These are phyloP conservation scores for Chaetoceros tenuissimus DNA, from an alignment of 108 stramenopile genomes.

Conservation along the genomic window DNA sequence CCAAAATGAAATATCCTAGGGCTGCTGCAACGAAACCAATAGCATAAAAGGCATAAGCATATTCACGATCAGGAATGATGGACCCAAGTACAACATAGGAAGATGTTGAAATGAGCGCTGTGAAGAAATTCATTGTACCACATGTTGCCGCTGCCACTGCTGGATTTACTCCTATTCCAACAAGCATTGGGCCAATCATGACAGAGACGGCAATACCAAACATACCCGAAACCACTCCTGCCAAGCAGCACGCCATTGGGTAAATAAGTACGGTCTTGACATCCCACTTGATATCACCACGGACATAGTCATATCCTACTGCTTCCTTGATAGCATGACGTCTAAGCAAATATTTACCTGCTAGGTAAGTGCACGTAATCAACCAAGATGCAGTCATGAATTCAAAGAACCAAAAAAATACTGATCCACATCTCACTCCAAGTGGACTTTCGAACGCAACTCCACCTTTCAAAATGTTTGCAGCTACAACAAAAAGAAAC, in stretches of 20 bases:
- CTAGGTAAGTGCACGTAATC: conserved; percentile 60
- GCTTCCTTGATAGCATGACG: conserved; percentile 71
- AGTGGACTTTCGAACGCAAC: conserved; percentile 81
- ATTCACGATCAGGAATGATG: conserved; percentile 64
- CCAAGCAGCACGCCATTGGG: conserved; percentile 81
- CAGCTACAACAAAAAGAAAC: conserved; percentile 75
- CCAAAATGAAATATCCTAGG: conserved; percentile 84
- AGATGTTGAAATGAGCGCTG: conserved; percentile 79
- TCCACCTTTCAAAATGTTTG: conserved; percentile 90
- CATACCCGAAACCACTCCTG: conserved; percentile 93
- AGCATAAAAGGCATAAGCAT: conserved; percentile 68
- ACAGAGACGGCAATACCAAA: conserved; percentile 92
- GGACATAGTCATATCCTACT: conserved; percentile 83
- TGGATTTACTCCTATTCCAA: conserved; percentile 92
- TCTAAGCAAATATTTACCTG: conserved; percentile 74
- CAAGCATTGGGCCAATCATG: conserved; percentile 89
- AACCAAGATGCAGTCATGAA: conserved; percentile 81
- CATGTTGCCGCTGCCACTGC: conserved; percentile 84
- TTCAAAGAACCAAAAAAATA: conserved; percentile 86
- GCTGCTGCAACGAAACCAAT: conserved; percentile 80
- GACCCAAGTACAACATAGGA: conserved; percentile 94
- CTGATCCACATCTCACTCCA: conserved; percentile 87
- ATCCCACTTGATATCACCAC: conserved; percentile 97
- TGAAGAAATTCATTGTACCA: conserved; percentile 92
- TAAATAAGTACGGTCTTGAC: conserved; percentile 71